Percentiles rank a stretch among this genome's conserved stretches.
phyloP scores from a whole-genome alignment of 1,284 basidiomycete species.

The Cryptococcus sp. region DNA sequence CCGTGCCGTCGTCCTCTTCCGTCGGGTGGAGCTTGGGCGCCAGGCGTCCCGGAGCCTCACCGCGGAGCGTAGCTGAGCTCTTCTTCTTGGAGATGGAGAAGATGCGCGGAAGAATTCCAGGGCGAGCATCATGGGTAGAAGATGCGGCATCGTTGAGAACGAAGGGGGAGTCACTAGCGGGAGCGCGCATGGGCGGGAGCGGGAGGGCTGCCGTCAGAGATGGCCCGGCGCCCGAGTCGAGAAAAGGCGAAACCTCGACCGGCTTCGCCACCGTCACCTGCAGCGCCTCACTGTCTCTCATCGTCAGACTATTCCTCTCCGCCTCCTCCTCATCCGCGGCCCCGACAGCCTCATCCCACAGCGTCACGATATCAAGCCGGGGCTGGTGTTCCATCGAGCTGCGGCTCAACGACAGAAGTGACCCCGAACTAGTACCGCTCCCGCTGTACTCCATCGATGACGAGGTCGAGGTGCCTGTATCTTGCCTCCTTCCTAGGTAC shows the following conservation, averaged over 20 bases:
- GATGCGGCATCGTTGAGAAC: neutral
- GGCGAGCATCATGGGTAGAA: conserved; percentile 5
- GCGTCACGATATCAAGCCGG: conserved; percentile 22
- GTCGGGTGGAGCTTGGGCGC: neutral
- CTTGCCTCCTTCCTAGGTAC: conserved; percentile 12
- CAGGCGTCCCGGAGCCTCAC: neutral
- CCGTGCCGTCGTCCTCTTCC: conserved; percentile 14
- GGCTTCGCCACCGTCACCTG: no score
- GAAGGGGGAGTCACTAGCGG: neutral
- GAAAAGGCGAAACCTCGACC: neutral
- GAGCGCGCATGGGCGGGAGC: no score
- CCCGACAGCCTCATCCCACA: conserved; percentile 27
- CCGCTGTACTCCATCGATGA: conserved; percentile 34
- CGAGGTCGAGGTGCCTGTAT: conserved; percentile 25
- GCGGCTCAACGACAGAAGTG: conserved; percentile 29
- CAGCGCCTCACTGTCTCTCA: no score
- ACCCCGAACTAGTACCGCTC: conserved; percentile 38
- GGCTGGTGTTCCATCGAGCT: conserved; percentile 21
- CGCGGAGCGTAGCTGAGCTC: neutral
- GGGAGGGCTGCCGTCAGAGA: conserved; percentile 11
- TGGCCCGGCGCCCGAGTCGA: neutral
- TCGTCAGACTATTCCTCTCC: no score
- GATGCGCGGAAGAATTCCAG: conserved; percentile 12
- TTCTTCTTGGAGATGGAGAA: conserved; percentile 14
- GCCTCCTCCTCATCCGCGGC: conserved; percentile 18